Percentiles rank a stretch among this genome's conserved stretches.
phyloP scores from a whole-genome alignment of 768 basidiomycete genomes.

The Serendipita vermifera region DNA sequence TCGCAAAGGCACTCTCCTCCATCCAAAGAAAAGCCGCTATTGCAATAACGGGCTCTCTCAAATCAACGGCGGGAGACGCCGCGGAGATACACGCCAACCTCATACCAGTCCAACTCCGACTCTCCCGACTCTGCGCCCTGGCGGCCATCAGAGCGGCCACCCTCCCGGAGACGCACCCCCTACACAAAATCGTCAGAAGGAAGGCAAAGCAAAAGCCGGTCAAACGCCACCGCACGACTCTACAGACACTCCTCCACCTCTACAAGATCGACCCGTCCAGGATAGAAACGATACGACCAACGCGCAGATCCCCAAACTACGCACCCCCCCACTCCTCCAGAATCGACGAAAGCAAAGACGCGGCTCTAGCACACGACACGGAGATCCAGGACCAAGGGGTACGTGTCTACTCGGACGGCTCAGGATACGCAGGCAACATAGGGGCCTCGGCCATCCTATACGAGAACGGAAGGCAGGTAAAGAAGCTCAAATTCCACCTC shows the following conservation, averaged over 20 bases:
- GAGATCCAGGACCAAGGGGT: background rate
- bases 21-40: conserved; percentile 19
- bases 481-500: conserved; percentile 16
- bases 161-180: conserved; percentile 17
- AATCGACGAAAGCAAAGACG: conserved; percentile 1
- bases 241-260: conserved; percentile 18
- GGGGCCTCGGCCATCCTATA: conserved; percentile 24
- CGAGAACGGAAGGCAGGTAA: background rate
- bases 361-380: conserved; percentile 11
- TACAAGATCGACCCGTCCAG: conserved; percentile 13
- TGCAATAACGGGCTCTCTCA: conserved; percentile 18
- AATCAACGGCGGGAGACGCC: conserved; percentile 18
- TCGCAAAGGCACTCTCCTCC: conserved; percentile 11
- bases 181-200: conserved; percentile 10
- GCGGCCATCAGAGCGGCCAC: conserved; percentile 16
- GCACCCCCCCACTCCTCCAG: background rate
- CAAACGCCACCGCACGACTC: conserved; percentile 16
- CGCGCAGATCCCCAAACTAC: conserved; percentile 13
- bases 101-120: conserved; percentile 15
- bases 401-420: conserved; percentile 23
- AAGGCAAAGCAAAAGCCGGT: conserved; percentile 9
- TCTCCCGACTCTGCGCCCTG: conserved; percentile 14
- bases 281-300: conserved; percentile 16
- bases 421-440: conserved; percentile 19
- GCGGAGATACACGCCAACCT: conserved; percentile 17